phyloP scores from a whole-genome alignment of 306 rosid genomes.

The Cyamopsis tetragonoloba region DNA sequence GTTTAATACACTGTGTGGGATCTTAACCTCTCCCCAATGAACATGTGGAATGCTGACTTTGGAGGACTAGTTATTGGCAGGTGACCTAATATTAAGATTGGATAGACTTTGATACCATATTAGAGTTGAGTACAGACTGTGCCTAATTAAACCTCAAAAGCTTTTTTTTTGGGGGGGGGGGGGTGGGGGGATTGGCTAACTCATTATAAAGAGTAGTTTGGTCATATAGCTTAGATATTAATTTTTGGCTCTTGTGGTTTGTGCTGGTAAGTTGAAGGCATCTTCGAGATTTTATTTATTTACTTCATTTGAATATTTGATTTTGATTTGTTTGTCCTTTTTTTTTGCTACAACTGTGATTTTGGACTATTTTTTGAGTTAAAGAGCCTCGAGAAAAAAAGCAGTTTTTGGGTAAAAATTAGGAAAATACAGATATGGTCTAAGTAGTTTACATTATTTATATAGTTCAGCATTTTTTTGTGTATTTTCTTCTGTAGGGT shows the following conservation, averaged over 20 bases:
- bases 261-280: neutral
- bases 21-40: too few relatives aligned
- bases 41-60: neutral
- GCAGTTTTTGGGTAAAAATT: neutral
- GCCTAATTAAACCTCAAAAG: neutral
- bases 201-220: neutral
- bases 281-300: neutral
- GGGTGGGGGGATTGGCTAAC: neutral
- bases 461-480: constrained; percentile 10
- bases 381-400: neutral
- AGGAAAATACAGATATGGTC: neutral
- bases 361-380: neutral
- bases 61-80: neutral
- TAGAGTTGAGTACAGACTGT: neutral
- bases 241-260: too few relatives aligned
- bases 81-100: neutral
- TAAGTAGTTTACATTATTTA: neutral
- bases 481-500: constrained; percentile 56
- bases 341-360: neutral
- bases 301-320: too few relatives aligned
- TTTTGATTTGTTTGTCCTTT: neutral
- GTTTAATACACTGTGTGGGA: too few relatives aligned
- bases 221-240: neutral
- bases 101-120: neutral
- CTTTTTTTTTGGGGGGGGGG: too few relatives aligned